These are phyloP conservation scores for Ciborinia camelliae DNA, from an alignment of 2,329 filamentous ascomycete genomes.

Conservation along the genomic window DNA sequence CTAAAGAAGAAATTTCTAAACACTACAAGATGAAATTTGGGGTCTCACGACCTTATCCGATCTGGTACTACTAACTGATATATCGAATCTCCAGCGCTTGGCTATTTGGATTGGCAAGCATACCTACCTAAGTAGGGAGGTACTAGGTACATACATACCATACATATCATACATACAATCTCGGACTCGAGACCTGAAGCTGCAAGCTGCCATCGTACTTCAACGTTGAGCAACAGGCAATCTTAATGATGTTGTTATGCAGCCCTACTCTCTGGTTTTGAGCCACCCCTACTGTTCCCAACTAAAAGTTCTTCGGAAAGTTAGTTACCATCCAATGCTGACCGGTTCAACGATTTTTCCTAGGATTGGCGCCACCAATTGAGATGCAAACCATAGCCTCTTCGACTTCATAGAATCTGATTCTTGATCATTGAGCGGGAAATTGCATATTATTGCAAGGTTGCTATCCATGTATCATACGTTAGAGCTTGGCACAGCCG, in stretches of 20 bases:
- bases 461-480: constrained; percentile 18
- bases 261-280: constrained; percentile 10
- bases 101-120: neutral
- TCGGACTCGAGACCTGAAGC: constrained; percentile 11
- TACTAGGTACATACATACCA: no score
- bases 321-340: neutral
- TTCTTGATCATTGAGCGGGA: constrained; percentile 15
- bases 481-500: constrained; percentile 18
- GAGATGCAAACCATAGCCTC: neutral
- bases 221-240: constrained; percentile 15
- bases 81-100: constrained; percentile 19
- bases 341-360: constrained; percentile 5
- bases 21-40: constrained; percentile 18
- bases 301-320: neutral
- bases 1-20: constrained; percentile 10
- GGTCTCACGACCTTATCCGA: constrained; percentile 22
- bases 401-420: constrained; percentile 4
- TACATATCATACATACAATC: no score
- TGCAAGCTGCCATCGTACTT: constrained; percentile 16
- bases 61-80: constrained; percentile 22
- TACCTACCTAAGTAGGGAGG: no score
- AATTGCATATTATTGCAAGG: constrained; percentile 13
- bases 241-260: constrained; percentile 13
- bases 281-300: neutral
- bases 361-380: constrained; percentile 1